Evolutionary conservation across 768 basidiomycete genomes (phyloP), one percentile per base, ranked within the genome.

Genomic region (Piloderma croceum): DNA sequence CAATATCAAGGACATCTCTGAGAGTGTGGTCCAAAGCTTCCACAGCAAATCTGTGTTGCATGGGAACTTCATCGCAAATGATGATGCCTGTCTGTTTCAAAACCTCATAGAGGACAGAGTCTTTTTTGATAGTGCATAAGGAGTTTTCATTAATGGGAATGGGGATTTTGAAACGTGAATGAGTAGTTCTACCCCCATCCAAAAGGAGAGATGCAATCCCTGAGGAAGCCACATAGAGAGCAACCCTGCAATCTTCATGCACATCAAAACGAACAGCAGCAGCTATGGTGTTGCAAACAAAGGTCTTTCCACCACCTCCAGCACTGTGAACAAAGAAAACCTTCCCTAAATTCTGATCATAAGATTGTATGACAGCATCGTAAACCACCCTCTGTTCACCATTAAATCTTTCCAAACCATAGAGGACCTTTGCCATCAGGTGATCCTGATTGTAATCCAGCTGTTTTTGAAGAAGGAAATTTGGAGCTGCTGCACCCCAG

Each of bases 181-280:
- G 70, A 0, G 70, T 59, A 19, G 75, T 77, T 2, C 62, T 51
- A 1, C 73, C 74, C 33, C 68, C 65, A 6, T 36, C 42, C 1
- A 75, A 50, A 0, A 77, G 55, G 9, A 74, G 50, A 1, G 73
- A 56, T 6, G 74, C 68, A 39, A 76, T 68, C 0, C 73, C 71
- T 25, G 72, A 73, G 1, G 74, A 76, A 10, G 72, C 68, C 11
- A 71, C 68, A 65, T 67, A 73, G 3, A 77, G 56, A 2, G 68
- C 59, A 51, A 74, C 61, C 19, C 48, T 19, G 0, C 57, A 56
- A 10, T 53, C 32, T 6, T 45, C 44, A 10, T 57, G 45, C 1
- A 71, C 17, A 10, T 47, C 29, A 25, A 52, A 27, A 46, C 62
- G 58, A n/a, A n/a, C n/a, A n/a, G n/a, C n/a, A n/a, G n/a, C n/a